These are phyloP conservation scores for Zygosaccharomyces rouxii DNA, from an alignment of 805 yeast species.

Conservation along the genomic window DNA sequence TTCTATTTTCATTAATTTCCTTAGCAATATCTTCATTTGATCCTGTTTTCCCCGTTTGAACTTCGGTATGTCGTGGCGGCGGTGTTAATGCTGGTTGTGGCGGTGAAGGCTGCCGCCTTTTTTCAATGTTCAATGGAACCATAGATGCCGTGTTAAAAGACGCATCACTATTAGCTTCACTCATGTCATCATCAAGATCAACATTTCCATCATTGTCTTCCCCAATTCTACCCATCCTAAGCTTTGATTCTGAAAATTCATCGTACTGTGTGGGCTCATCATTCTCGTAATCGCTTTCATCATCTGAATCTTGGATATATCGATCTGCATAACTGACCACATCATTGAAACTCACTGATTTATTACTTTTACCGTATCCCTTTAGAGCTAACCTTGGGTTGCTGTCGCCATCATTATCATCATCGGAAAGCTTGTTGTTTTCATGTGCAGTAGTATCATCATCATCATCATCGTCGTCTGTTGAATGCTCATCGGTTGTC, in stretches of 20 bases:
- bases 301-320: conserved; percentile 21
- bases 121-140: conserved; percentile 28
- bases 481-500: not conserved
- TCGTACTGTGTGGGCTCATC: conserved; percentile 28
- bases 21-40: conserved; percentile 4
- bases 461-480: conserved; percentile 6
- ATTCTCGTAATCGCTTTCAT: conserved; percentile 27
- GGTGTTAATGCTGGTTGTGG: conserved; percentile 7
- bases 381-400: conserved; percentile 5
- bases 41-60: conserved; percentile 5
- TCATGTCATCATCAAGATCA: conserved; percentile 26
- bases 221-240: conserved; percentile 15
- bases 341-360: conserved; percentile 35
- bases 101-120: conserved; percentile 15
- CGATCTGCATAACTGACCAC: conserved; percentile 35
- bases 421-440: not conserved
- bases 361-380: conserved; percentile 22
- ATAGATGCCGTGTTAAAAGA: conserved; percentile 31
- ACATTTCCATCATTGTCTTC: conserved; percentile 12
- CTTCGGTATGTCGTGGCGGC: conserved; percentile 16
- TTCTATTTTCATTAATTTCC: conserved; percentile 3
- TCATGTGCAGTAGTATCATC: conserved; percentile 12
- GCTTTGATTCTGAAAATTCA: conserved; percentile 38
- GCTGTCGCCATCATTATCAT: conserved; percentile 3
- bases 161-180: conserved; percentile 34